Conservation (phyloP, 202 grass and related monocot genomes). For the Digitaria exilis region DNA sequence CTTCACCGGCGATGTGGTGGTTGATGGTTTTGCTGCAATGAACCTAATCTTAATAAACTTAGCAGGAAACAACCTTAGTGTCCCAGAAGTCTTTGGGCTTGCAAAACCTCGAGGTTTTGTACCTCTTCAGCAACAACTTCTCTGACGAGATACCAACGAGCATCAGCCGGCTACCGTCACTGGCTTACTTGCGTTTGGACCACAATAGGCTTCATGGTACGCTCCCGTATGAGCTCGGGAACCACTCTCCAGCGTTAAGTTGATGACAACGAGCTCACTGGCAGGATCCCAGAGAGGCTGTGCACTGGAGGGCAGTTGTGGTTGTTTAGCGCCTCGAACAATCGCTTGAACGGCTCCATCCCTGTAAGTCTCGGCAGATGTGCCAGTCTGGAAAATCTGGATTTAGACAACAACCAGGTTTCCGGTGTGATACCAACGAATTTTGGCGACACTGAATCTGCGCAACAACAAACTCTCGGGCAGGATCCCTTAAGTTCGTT, state of each 20-base stretch:
- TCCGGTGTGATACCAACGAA: slow-evolving; percentile 61
- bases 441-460: too few species aligned
- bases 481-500: too few species aligned
- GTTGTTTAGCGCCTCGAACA: slow-evolving; percentile 15
- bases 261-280: slow-evolving; percentile 51
- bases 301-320: slow-evolving; percentile 37
- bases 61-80: slow-evolving; percentile 42
- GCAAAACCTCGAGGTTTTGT: slow-evolving; percentile 9
- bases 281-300: slow-evolving; percentile 51
- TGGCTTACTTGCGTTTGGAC: background rate
- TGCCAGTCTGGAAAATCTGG: slow-evolving; percentile 28
- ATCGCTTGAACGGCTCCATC: slow-evolving; percentile 56
- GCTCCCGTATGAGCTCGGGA: slow-evolving; percentile 61
- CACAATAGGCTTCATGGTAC: slow-evolving; percentile 49
- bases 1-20: slow-evolving; percentile 34
- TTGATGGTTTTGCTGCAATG: slow-evolving; percentile 24
- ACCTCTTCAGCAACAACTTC: slow-evolving; percentile 40
- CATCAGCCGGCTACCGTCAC: slow-evolving; percentile 47
- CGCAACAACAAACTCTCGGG: background rate
- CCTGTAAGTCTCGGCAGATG: slow-evolving; percentile 56
- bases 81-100: slow-evolving; percentile 60
- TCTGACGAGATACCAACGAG: slow-evolving; percentile 66
- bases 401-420: slow-evolving; percentile 54
- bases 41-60: slow-evolving; percentile 36
- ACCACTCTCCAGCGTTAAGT: slow-evolving; percentile 15